Base-by-base conservation (phyloP, 495 filamentous ascomycete genomes). In the Podospora didyma region DNA sequence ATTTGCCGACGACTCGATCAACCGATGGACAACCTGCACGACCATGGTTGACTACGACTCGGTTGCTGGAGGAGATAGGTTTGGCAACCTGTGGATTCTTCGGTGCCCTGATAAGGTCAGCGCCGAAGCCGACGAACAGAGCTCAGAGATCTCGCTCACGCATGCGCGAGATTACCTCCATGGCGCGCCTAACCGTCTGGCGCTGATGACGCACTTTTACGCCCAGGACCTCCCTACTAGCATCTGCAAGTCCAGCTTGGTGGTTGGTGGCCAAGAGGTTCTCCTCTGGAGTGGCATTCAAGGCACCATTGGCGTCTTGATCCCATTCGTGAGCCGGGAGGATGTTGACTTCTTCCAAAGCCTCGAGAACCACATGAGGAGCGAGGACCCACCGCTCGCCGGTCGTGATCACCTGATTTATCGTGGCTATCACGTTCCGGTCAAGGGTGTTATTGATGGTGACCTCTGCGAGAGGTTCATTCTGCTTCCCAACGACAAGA, bases 31-130 rank as follows among this genome's bases (percentile, higher is more conserved):
- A 0, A 92, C 89, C 1, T 84, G 86, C 46, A 89, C 86, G 1
- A 80, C 89, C 6, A 96, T 97, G 93, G 86, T 97, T 1, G 95
- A 99, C 68, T 99, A 99, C 72, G 94, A 97, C 68, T 96, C 93
- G 1, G 85, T 88, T 17, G 94, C 91, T 11, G 94, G 92, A 34
- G 95, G 95, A 42, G 95, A 99, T 74, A 96, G 96, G 67, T 99
- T 99, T 58, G 95, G 95, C 46, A 97, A 97, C 62, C 65, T 99
- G 2, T 97, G 91, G 90, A 79, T 97, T 37, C 68, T 97, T 54
- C 88, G 95, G 11, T 93, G 89, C 62, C 91, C 95, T 0, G 81
- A 85, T 57, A 93, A 96, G 68, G 84, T 86, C 2, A 93, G 88
- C 0, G 89, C 93, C 51, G 88, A 95, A 64, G 82, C 88, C 1